phyloP scores from a whole-genome alignment of 768 basidiomycete genomes.

The Coprinopsis marcescibilis region DNA sequence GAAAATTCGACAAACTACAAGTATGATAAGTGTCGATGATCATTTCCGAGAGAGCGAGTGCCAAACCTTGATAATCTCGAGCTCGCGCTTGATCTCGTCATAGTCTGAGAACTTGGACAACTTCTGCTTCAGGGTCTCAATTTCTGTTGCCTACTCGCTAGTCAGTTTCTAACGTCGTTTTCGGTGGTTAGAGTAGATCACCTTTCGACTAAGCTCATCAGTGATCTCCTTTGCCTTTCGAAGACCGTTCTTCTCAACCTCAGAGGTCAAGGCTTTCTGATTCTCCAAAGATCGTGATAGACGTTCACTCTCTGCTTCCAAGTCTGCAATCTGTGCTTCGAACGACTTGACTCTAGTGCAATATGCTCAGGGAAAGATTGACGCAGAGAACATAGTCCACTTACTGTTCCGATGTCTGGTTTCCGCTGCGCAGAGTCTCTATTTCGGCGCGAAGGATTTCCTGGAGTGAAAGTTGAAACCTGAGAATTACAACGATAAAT shows the following conservation, averaged over 20 bases:
- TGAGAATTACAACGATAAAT: neutral
- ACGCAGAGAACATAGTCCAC: constrained; percentile 15
- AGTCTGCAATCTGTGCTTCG: constrained; percentile 64
- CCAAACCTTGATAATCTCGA: constrained; percentile 94
- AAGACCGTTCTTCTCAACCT: constrained; percentile 39
- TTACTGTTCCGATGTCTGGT: constrained; percentile 64
- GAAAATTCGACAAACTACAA: constrained; percentile 92
- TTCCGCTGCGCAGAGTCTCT: constrained; percentile 79
- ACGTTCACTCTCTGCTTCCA: constrained; percentile 72
- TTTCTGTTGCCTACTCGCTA: constrained; percentile 50
- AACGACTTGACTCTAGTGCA: constrained; percentile 58
- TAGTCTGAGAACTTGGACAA: constrained; percentile 80
- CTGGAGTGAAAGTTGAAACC: constrained; percentile 30
- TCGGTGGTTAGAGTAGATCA: constrained; percentile 25
- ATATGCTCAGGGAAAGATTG: constrained; percentile 2
- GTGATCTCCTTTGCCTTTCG: constrained; percentile 56
- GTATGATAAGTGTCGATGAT: neutral
- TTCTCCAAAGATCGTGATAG: constrained; percentile 60
- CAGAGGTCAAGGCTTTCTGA: constrained; percentile 46
- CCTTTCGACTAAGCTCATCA: constrained; percentile 49
- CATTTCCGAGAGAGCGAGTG: neutral
- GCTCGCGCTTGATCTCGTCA: constrained; percentile 95
- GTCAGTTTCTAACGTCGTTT: neutral
- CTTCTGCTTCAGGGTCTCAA: constrained; percentile 60
- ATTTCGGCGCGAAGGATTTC: constrained; percentile 96